Base-by-base conservation (phyloP, 768 basidiomycete species). In the Heimioporus sp. region DNA sequence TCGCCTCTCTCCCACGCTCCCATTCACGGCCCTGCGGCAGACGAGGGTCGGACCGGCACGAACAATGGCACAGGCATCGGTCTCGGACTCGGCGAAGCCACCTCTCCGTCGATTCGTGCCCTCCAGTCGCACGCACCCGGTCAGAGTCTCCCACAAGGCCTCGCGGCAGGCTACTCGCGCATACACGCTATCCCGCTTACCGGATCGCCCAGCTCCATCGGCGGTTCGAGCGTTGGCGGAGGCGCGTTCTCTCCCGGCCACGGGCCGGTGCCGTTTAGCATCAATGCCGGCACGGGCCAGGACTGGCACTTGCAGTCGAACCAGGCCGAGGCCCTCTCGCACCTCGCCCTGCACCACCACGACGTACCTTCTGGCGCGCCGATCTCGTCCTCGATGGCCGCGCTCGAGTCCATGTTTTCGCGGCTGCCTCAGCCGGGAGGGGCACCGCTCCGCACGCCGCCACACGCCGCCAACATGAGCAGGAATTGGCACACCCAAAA, bases 91-190 rank as follows among this genome's bases (percentile, higher is more conserved):
- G 66, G 64, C 12, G 71, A 64, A 46, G 68, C 70, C 16, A 69
- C 84, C 1, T 87, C 85, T 13, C 89, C 93, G 0, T 80, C 83
- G 24, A 75, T 87, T 24, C 79, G 85, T n/a, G 93, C 91, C 1
- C 73, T 95, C 38, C 89, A 92, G 62, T 76, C 85, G 16, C 93
- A 95, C 58, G 92, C 91, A 1, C 93, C 94, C 0, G 93, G 93
- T 2, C 91, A 94, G 70, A 87, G 85, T 69, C 76, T 96, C 12
- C 93, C 95, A 1, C 92, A 95, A 50, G 94, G 94, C 32, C 80
- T 98, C 28, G 94, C 93, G 0, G 91, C 91, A 0, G 94, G 93
- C 0, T 86, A 93, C 64, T 93, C 90, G 28, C 79, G 93, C 52
- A 86, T 98, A 51, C 94, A 98, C 59, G 87, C 93, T 1, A 72